These are phyloP conservation scores for Pseudonitzschia pungens DNA, from an alignment of 108 stramenopile species.

Conservation along the genomic window DNA sequence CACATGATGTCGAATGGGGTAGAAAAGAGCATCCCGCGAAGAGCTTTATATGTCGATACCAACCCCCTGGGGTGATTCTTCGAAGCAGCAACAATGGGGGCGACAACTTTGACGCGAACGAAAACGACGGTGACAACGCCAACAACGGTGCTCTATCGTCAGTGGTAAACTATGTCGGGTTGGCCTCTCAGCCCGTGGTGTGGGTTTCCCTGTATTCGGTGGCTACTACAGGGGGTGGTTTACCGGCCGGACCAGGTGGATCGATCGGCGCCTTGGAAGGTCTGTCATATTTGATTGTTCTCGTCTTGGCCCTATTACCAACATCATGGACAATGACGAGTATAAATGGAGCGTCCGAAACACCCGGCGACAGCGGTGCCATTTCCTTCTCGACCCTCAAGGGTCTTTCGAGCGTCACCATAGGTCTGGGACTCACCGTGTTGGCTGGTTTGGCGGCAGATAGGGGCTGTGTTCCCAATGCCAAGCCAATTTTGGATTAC, in stretches of 20 bases:
- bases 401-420: slow-evolving; percentile 19
- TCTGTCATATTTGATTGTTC: slow-evolving; percentile 43
- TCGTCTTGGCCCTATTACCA: slow-evolving; percentile 39
- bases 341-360: not conserved
- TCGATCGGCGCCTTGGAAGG: slow-evolving; percentile 51
- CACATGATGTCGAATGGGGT: not conserved
- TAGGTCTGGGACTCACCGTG: slow-evolving; percentile 25
- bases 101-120: not conserved
- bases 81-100: not conserved
- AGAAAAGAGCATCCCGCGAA: not conserved
- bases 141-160: not conserved
- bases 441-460: slow-evolving; percentile 23
- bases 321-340: slow-evolving; percentile 1
- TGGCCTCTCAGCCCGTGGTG: slow-evolving; percentile 37
- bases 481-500: slow-evolving; percentile 52
- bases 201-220: slow-evolving; percentile 42
- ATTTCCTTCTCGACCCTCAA: not conserved
- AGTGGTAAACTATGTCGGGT: slow-evolving; percentile 7
- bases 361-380: not conserved
- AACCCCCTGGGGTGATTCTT: no score
- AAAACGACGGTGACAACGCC: not conserved
- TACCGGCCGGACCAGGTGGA: slow-evolving; percentile 52
- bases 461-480: slow-evolving; percentile 50
- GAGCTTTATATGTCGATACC: no score
- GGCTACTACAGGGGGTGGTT: slow-evolving; percentile 48